Conservation (phyloP, 2,329 filamentous ascomycete genomes). For the Colletotrichum sublineola region DNA sequence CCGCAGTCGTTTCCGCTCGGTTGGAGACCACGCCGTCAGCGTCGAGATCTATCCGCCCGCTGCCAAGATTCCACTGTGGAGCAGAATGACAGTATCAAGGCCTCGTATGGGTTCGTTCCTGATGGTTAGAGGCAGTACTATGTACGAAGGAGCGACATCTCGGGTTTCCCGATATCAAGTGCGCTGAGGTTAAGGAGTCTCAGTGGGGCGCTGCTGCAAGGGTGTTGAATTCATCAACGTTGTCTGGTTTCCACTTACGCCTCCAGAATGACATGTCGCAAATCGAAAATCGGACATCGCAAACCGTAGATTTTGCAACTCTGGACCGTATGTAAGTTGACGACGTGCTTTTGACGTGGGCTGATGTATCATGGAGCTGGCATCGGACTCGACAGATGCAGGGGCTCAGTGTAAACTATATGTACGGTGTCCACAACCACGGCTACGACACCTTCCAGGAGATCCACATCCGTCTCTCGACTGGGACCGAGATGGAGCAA, state of each 20-base stretch:
- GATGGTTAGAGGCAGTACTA: too few relatives aligned
- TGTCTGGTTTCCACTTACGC: slow-evolving; percentile 21
- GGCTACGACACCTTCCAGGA: slow-evolving; percentile 6
- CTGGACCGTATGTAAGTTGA: background rate
- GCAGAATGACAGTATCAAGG: slow-evolving; percentile 6
- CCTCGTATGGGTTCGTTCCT: background rate
- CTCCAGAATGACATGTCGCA: background rate
- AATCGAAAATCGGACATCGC: background rate
- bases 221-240: slow-evolving; percentile 14
- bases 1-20: slow-evolving; percentile 8
- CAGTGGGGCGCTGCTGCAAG: background rate
- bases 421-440: slow-evolving; percentile 7
- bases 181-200: slow-evolving; percentile 7
- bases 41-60: background rate
- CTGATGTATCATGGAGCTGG: background rate
- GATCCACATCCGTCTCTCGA: slow-evolving; percentile 1
- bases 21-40: background rate
- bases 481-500: background rate
- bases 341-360: background rate
- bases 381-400: background rate
- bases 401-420: background rate
- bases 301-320: background rate
- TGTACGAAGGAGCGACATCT: too few relatives aligned
- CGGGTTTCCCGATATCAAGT: slow-evolving; percentile 1
- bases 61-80: background rate